A percentile compares a stretch with the other conserved stretches of the same genome.
These are phyloP conservation scores for Pleurotus djamor DNA, from an alignment of 768 basidiomycete genomes.

Conservation along the genomic window DNA sequence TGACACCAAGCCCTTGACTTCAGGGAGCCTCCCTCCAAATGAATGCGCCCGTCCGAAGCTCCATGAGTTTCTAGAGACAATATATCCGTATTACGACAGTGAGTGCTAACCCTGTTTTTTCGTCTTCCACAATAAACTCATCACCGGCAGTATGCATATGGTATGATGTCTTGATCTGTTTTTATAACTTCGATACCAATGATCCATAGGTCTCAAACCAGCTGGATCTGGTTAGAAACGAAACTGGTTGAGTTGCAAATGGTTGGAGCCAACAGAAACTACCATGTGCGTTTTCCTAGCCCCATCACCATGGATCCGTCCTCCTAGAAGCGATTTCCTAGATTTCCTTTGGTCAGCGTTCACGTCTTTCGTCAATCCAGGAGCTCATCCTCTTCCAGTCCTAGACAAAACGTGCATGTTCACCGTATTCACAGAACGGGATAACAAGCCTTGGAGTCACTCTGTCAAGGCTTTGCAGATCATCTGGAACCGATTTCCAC, in stretches of 20 bases:
- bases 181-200: neutral
- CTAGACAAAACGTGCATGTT: constrained; percentile 91
- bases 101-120: constrained; percentile 13
- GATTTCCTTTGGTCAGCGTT: constrained; percentile 61
- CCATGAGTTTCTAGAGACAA: constrained; percentile 78
- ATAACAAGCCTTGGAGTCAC: constrained; percentile 75
- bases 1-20: constrained; percentile 84
- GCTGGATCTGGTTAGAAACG: constrained; percentile 87
- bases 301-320: neutral
- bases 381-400: constrained; percentile 35
- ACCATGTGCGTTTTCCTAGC: constrained; percentile 48
- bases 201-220: constrained; percentile 69
- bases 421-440: constrained; percentile 73
- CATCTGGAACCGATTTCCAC: constrained; percentile 86
- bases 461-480: constrained; percentile 82
- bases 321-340: constrained; percentile 14
- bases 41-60: constrained; percentile 84
- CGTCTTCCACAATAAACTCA: neutral
- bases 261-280: constrained; percentile 67
- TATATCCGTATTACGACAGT: constrained; percentile 85
- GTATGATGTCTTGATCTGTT: constrained; percentile 29
- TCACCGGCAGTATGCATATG: constrained; percentile 69
- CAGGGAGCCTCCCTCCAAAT: constrained; percentile 71
- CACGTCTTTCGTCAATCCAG: neutral
- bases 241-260: constrained; percentile 87